Evolutionary conservation across 2,329 filamentous ascomycete genomes (phyloP).

Genomic region (Fusarium irregulare): DNA sequence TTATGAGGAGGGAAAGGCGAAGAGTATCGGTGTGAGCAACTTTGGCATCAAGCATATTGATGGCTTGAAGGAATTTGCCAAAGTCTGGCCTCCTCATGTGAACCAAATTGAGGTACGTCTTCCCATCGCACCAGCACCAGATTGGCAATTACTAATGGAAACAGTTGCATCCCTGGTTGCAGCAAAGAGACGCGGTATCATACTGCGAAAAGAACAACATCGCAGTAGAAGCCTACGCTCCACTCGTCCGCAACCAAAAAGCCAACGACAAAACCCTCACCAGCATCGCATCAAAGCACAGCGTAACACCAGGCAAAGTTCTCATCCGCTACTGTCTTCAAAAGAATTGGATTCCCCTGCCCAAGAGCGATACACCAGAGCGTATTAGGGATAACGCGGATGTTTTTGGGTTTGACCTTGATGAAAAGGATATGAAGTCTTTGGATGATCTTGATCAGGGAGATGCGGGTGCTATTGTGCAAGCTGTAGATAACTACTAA

Average conservation of each 20-base stretch:
- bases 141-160: constrained; percentile 58
- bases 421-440: constrained; percentile 64
- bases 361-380: constrained; percentile 70
- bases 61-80: constrained; percentile 71
- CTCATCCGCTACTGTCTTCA: constrained; percentile 75
- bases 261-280: constrained; percentile 66
- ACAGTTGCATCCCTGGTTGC: constrained; percentile 76
- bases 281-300: constrained; percentile 67
- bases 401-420: constrained; percentile 69
- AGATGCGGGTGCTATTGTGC: constrained; percentile 39
- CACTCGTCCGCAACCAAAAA: constrained; percentile 49
- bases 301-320: constrained; percentile 69
- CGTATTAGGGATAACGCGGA: constrained; percentile 70
- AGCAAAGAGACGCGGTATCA: constrained; percentile 54
- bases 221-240: constrained; percentile 53
- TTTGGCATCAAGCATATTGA: constrained; percentile 75
- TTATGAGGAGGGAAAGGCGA: constrained; percentile 67
- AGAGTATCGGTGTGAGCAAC: constrained; percentile 77
- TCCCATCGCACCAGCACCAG: too few species aligned
- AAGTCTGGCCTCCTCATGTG: constrained; percentile 73
- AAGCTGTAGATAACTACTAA: constrained; percentile 32
- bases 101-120: constrained; percentile 74
- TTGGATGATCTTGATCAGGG: constrained; percentile 45
- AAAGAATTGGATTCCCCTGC: constrained; percentile 73
- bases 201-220: constrained; percentile 83